A percentile compares a stretch with the other conserved stretches of the same genome.
Conservation (phyloP, 164 flowering plant species). For the Echeveria elegans region DNA sequence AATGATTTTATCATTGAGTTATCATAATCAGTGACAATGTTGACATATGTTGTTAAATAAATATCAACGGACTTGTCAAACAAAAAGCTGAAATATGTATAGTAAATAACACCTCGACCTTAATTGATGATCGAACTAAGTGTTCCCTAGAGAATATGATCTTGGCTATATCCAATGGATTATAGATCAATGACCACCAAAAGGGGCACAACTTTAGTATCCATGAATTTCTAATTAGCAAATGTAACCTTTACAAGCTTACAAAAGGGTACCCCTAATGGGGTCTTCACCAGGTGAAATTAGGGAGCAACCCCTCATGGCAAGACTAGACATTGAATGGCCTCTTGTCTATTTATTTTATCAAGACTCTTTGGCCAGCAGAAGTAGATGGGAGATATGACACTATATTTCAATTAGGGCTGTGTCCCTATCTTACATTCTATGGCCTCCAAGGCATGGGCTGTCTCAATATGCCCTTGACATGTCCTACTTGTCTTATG, state of each 20-base stretch:
- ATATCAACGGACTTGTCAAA: neutral
- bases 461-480: neutral
- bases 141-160: neutral
- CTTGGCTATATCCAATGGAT: neutral
- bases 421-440: conserved; percentile 4
- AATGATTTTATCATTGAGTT: neutral
- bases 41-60: neutral
- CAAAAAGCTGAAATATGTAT: neutral
- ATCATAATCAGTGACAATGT: neutral
- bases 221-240: neutral
- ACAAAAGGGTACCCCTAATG: neutral
- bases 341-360: conserved; percentile 2
- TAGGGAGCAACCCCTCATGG: conserved; percentile 2
- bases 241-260: neutral
- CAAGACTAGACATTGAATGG: neutral
- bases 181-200: neutral
- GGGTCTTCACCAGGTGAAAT: conserved; percentile 3
- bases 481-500: neutral
- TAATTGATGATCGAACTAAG: neutral
- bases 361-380: neutral
- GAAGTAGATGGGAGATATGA: conserved; percentile 4
- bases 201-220: neutral
- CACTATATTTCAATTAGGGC: neutral
- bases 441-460: neutral
- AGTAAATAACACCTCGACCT: neutral